These are phyloP conservation scores for Echium plantagineum DNA, from an alignment of 257 asterid genomes.

Conservation along the genomic window DNA sequence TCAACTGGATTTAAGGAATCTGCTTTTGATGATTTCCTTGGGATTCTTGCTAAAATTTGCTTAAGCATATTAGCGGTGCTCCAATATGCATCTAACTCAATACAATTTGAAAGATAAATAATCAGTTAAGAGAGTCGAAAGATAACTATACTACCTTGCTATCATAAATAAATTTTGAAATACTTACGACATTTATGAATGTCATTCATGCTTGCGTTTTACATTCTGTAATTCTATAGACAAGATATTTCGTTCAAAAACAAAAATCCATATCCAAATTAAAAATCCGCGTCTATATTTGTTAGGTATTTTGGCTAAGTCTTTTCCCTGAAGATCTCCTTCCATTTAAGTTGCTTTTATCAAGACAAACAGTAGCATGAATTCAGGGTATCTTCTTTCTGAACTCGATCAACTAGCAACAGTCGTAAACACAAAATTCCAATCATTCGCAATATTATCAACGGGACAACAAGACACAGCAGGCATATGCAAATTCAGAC, in stretches of 20 bases:
- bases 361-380: background rate
- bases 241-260: background rate
- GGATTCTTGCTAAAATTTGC: conserved; percentile 40
- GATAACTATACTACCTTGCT: background rate
- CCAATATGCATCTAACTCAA: conserved; percentile 12
- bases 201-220: background rate
- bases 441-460: background rate
- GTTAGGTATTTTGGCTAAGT: background rate
- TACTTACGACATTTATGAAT: background rate
- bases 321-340: background rate
- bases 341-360: background rate
- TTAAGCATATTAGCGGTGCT: conserved; percentile 36
- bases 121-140: conserved; percentile 1
- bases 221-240: background rate
- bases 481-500: conserved; percentile 7
- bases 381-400: background rate
- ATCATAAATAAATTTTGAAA: background rate
- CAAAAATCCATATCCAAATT: background rate
- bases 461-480: background rate
- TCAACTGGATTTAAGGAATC: conserved; percentile 24
- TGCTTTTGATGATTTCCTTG: conserved; percentile 31
- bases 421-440: background rate
- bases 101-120: background rate
- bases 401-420: background rate
- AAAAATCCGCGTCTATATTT: background rate